Base-by-base conservation (phyloP, 1,284 basidiomycete genomes). In the Exobasidium rhododendri region DNA sequence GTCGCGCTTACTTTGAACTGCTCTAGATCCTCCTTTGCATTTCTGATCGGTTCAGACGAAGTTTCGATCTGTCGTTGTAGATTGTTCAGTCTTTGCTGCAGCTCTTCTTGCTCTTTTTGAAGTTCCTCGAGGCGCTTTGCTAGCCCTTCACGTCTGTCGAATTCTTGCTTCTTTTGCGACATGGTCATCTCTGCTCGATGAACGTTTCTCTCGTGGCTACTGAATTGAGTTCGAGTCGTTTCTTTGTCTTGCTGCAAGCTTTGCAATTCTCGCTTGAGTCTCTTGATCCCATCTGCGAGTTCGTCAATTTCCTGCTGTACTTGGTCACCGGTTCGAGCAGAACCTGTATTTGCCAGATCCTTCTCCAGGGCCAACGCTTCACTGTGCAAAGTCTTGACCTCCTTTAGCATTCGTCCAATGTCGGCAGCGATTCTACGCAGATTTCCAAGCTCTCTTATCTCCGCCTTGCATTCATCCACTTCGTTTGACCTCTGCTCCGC, bases 41-140 rank as follows among this genome's bases (percentile, higher is more conserved):
- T 82, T 52, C 87, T 84, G 32, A 91, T 88, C 0, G 90, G 90
- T 1, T 81, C 85, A 64, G 86, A 84, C 6, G 86, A 85, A 49
- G 86, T 86, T 22, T 82, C 77, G 43, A 92, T 85, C 71, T 84
- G 85, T 13, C 74, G 80, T 35, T 91, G 89, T 28, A 89, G 59
- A 26, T 46, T 55, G 43, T 71, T 64, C 28, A 58, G 61, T 52
- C 64, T 67, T 56, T 70, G 65, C 10, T 87, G 20, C 89, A 89
- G 75, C 86, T 88, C 10, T 86, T 84, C 82, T 35, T 88, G 85
- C 40, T 84, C 81, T 24, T 75, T 77, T 67, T 88, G 86, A 30
- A 89, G 83, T 50, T 84, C 82, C 30, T 81, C 75, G 14, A 82
- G 62, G 51, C 66, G 65, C 43, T 63, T 58, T 43, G 68, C 56